phyloP scores from a whole-genome alignment of 2,329 filamentous ascomycete genomes.

The Trichoderma hamatum region DNA sequence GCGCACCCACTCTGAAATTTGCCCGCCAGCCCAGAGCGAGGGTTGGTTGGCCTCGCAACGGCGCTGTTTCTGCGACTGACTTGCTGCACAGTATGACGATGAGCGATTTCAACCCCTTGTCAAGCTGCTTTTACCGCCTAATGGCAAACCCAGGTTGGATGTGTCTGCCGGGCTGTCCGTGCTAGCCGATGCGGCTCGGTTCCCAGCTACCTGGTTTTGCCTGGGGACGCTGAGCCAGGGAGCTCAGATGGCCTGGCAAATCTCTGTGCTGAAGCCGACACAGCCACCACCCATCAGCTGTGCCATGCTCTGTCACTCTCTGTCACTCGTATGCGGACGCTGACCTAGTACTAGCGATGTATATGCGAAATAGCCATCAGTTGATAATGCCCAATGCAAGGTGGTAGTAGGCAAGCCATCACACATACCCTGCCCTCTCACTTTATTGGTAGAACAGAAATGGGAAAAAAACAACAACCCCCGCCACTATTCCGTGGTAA shows the following conservation, averaged over 20 bases:
- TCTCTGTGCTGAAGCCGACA: slow-evolving; percentile 9
- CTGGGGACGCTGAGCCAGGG: slow-evolving; percentile 5
- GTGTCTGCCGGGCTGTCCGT: slow-evolving; percentile 26
- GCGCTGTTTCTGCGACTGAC: not conserved
- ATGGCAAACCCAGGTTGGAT: slow-evolving; percentile 7
- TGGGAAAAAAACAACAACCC: not conserved
- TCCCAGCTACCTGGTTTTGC: slow-evolving; percentile 25
- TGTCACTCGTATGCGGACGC: not conserved
- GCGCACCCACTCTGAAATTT: slow-evolving; percentile 19
- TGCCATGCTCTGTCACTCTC: not conserved
- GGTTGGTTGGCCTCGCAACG: not conserved
- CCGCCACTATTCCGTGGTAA: not conserved
- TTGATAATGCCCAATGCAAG: not conserved
- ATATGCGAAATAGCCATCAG: not conserved
- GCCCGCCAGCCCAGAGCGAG: not conserved
- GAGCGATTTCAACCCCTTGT: slow-evolving; percentile 24
- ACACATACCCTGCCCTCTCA: not conserved
- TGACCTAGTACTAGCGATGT: not conserved
- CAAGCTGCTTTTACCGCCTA: slow-evolving; percentile 16
- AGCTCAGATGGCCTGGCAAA: slow-evolving; percentile 19
- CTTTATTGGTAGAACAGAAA: not conserved
- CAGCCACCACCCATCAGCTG: slow-evolving; percentile 19
- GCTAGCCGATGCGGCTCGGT: slow-evolving; percentile 26
- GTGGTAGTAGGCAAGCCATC: not conserved
- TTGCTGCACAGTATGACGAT: slow-evolving; percentile 4